Evolutionary conservation across 2,329 filamentous ascomycete genomes (phyloP).

Genomic region (Immersiporthe knoxdaviesiana): DNA sequence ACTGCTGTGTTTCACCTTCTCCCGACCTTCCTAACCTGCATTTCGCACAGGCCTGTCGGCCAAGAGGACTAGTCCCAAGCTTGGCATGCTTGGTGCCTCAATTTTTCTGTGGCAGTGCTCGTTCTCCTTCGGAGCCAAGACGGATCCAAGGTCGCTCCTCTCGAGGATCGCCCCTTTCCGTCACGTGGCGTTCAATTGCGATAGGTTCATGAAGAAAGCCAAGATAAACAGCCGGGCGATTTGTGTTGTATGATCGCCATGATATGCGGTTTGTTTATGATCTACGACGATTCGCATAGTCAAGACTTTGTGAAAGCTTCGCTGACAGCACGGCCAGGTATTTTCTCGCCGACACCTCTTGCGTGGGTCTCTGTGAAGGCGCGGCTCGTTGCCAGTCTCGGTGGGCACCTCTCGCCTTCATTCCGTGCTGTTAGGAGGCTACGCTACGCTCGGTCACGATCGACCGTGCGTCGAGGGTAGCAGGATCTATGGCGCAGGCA

Average conservation of each 20-base stretch:
- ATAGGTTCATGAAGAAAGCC: slow-evolving; percentile 21
- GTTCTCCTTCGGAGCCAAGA: slow-evolving; percentile 25
- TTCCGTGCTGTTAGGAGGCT: slow-evolving; percentile 1
- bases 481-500: neutral
- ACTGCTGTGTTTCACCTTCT: neutral
- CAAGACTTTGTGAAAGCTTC: slow-evolving; percentile 8
- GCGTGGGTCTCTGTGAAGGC: neutral
- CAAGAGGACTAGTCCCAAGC: slow-evolving; percentile 17
- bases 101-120: slow-evolving; percentile 3
- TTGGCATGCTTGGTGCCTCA: slow-evolving; percentile 14
- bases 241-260: slow-evolving; percentile 14
- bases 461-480: neutral
- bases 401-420: slow-evolving; percentile 11
- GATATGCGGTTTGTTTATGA: slow-evolving; percentile 21
- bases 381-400: neutral
- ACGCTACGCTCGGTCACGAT: slow-evolving; percentile 13
- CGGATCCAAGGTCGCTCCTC: slow-evolving; percentile 17
- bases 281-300: slow-evolving; percentile 20
- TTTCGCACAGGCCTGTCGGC: slow-evolving; percentile 16
- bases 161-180: slow-evolving; percentile 4
- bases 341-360: neutral
- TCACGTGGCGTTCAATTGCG: slow-evolving; percentile 9
- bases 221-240: slow-evolving; percentile 13
- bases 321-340: neutral
- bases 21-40: slow-evolving; percentile 3